Evolutionary conservation across 768 basidiomycete genomes (phyloP).

Genomic region (Leucocoprinus leucothites): DNA sequence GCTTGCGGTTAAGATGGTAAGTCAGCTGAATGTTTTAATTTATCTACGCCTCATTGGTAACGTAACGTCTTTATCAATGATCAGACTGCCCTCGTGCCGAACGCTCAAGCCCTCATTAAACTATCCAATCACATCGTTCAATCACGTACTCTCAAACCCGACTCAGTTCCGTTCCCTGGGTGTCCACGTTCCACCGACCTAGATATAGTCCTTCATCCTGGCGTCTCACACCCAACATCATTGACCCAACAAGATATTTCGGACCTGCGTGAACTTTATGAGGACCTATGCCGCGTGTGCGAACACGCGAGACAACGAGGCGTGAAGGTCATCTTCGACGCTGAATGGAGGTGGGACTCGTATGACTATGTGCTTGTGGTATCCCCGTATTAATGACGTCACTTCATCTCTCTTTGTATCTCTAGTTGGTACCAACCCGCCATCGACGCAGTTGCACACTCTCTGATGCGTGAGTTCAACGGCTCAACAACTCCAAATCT

Average conservation of each 20-base stretch:
- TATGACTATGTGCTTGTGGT: background rate
- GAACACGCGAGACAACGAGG: conserved; percentile 54
- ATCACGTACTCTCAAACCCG: conserved; percentile 30
- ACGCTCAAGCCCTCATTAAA: conserved; percentile 55
- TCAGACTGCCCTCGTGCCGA: conserved; percentile 64
- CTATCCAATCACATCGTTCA: conserved; percentile 57
- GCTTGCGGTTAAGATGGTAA: conserved; percentile 75
- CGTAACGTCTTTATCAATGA: background rate
- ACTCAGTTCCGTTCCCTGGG: conserved; percentile 64
- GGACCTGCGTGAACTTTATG: conserved; percentile 57
- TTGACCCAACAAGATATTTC: conserved; percentile 56
- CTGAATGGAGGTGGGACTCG: conserved; percentile 65
- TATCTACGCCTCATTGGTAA: conserved; percentile 5
- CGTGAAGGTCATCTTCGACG: conserved; percentile 77
- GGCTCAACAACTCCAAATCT: conserved; percentile 20
- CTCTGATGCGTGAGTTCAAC: conserved; percentile 80
- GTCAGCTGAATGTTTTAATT: conserved; percentile 35
- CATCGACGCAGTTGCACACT: conserved; percentile 73
- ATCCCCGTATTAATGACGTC: background rate
- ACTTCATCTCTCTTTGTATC: conserved; percentile 3
- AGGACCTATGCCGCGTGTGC: conserved; percentile 65
- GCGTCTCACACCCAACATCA: conserved; percentile 13
- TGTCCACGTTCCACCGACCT: conserved; percentile 59
- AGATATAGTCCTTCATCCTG: conserved; percentile 40
- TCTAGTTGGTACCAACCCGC: conserved; percentile 73